Evolutionary conservation across 2,329 filamentous ascomycete species (phyloP).

Genomic region (Scedosporium dehoogii): DNA sequence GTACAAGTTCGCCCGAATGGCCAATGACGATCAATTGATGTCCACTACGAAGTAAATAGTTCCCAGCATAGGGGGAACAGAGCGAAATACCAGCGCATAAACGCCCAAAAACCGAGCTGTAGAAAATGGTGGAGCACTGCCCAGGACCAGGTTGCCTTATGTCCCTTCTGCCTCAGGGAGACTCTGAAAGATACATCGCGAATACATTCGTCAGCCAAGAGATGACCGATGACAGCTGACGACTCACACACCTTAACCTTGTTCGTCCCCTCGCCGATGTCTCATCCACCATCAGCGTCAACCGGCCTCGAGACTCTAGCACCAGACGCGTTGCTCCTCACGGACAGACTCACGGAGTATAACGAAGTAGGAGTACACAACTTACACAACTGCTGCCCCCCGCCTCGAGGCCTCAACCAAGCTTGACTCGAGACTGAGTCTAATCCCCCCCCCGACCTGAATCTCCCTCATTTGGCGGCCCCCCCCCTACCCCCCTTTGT

Average conservation of each 20-base stretch:
- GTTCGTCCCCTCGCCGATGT: not conserved
- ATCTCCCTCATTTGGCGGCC: not conserved
- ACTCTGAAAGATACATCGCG: not conserved
- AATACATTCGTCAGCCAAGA: not conserved
- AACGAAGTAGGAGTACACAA: not conserved
- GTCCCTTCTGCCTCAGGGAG: not conserved
- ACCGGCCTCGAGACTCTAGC: not conserved
- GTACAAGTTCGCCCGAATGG: too few species aligned
- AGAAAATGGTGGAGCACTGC: not conserved
- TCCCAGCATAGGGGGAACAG: too few species aligned
- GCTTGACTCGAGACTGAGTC: too few species aligned
- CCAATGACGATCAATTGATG: too few species aligned
- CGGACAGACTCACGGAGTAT: too few species aligned
- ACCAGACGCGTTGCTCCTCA: not conserved
- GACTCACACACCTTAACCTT: not conserved
- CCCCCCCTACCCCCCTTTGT: not conserved
- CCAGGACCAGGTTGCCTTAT: not conserved
- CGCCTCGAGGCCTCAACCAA: not conserved
- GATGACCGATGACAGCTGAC: not conserved
- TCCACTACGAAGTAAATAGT: too few species aligned
- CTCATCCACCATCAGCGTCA: constrained; percentile 5
- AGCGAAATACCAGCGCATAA: not conserved
- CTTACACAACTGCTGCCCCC: not conserved
- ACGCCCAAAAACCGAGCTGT: not conserved
- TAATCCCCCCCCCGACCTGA: not conserved